A percentile compares a stretch with the other conserved stretches of the same genome.
phyloP scores from a whole-genome alignment of 2,329 filamentous ascomycete species.

The Colletotrichum sp. region DNA sequence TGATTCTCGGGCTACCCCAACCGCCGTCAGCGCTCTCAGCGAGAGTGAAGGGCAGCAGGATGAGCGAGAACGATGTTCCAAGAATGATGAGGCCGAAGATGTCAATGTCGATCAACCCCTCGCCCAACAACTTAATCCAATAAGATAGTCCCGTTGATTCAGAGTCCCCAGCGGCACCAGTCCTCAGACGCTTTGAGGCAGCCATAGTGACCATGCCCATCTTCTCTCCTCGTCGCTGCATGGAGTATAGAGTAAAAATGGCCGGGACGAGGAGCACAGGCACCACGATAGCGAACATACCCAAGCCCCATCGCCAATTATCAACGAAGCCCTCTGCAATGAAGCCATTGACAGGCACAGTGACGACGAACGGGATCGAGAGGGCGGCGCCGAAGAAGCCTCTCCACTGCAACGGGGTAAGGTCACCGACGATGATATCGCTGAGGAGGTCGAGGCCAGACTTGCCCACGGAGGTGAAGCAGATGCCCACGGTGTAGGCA shows the following conservation, averaged over 20 bases:
- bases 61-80: constrained; percentile 59
- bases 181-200: constrained; percentile 36
- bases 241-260: constrained; percentile 58
- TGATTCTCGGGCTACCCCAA: constrained; percentile 37
- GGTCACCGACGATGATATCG: constrained; percentile 40
- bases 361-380: constrained; percentile 37
- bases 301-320: constrained; percentile 68
- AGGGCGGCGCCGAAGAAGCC: constrained; percentile 37
- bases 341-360: constrained; percentile 44
- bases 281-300: constrained; percentile 66
- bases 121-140: constrained; percentile 26
- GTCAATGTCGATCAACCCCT: constrained; percentile 63
- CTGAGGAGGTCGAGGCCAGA: constrained; percentile 40
- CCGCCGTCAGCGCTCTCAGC: constrained; percentile 34
- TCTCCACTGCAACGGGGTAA: constrained; percentile 40
- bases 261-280: constrained; percentile 63
- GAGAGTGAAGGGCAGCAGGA: constrained; percentile 69
- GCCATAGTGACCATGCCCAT: constrained; percentile 50
- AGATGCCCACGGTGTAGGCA: constrained; percentile 38
- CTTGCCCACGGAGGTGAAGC: constrained; percentile 40
- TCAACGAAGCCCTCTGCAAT: constrained; percentile 43
- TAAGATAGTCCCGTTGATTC: constrained; percentile 9
- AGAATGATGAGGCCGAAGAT: constrained; percentile 62
- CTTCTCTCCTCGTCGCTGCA: constrained; percentile 63
- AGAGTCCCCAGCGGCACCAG: constrained; percentile 26